A percentile compares a stretch with the other conserved stretches of the same genome.
phyloP scores from a whole-genome alignment of 106 monocot species.

The Phalaenopsis aphrodite region DNA sequence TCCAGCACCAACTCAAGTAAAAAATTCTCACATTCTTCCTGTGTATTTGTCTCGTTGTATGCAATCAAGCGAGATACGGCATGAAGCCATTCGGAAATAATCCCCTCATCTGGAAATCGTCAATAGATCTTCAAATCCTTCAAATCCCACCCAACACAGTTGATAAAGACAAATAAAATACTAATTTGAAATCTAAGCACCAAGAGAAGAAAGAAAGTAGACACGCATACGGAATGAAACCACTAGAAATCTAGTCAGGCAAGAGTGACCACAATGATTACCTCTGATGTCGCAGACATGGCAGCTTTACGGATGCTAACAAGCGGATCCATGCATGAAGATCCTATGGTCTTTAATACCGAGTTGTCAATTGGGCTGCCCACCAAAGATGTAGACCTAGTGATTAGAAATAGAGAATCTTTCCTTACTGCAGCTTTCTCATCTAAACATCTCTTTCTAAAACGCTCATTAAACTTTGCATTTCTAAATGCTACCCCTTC shows the following conservation, averaged over 20 bases:
- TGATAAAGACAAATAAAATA: not conserved
- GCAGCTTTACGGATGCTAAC: conserved; percentile 93
- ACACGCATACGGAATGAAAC: not conserved
- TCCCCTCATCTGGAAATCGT: conserved; percentile 50
- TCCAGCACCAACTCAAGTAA: conserved; percentile 94
- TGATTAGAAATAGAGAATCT: conserved; percentile 62
- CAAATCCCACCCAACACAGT: conserved; percentile 8
- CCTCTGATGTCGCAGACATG: conserved; percentile 79
- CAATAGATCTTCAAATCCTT: conserved; percentile 40
- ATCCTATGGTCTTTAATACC: conserved; percentile 49
- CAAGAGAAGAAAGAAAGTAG: not conserved
- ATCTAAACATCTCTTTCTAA: conserved; percentile 67
- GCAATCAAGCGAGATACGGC: conserved; percentile 66
- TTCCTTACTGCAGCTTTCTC: conserved; percentile 95
- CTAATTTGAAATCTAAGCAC: not conserved
- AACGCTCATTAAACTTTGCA: conserved; percentile 33
- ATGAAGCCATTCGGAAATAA: conserved; percentile 78
- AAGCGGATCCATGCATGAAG: conserved; percentile 81
- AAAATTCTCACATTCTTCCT: conserved; percentile 90
- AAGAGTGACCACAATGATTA: conserved; percentile 6
- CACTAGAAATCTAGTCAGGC: not conserved
- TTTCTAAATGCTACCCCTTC: conserved; percentile 20
- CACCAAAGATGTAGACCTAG: conserved; percentile 45
- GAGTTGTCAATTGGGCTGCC: conserved; percentile 49
- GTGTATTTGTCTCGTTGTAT: conserved; percentile 85